Evolutionary conservation across 129 eudicot species (phyloP).

Genomic region (Erigeron canadensis): DNA sequence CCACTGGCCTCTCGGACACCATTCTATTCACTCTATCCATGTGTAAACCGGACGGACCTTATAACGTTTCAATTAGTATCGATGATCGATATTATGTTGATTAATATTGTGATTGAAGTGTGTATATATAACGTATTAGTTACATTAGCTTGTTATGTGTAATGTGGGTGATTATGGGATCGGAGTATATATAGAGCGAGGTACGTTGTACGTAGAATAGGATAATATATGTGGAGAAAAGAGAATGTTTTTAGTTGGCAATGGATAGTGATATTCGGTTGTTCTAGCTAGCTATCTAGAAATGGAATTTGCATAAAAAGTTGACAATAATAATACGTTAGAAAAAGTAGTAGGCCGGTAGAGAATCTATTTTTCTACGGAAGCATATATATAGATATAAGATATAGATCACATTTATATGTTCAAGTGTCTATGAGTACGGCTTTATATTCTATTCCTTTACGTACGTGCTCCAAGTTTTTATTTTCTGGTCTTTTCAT

Average conservation of each 20-base stretch:
- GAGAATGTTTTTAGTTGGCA: constrained; percentile 33
- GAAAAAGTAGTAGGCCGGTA: constrained; percentile 29
- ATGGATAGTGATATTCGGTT: constrained; percentile 25
- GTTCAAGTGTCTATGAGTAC: constrained; percentile 27
- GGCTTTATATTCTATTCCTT: constrained; percentile 18
- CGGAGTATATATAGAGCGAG: constrained; percentile 19
- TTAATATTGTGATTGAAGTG: neutral
- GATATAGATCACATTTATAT: neutral
- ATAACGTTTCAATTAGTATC: neutral
- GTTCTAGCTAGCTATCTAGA: too few relatives aligned
- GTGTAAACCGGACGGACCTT: neutral
- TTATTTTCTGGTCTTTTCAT: constrained; percentile 18
- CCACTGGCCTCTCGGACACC: constrained; percentile 75
- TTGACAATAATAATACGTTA: constrained; percentile 4
- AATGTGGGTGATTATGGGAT: constrained; percentile 4
- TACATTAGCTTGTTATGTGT: constrained; percentile 1
- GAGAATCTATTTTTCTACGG: constrained; percentile 21
- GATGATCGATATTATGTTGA: neutral
- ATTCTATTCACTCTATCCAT: constrained; percentile 70
- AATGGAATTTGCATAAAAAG: constrained; percentile 16
- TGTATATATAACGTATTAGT: too few relatives aligned
- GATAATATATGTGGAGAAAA: constrained; percentile 31
- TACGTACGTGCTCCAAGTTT: constrained; percentile 11
- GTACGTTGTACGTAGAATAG: neutral
- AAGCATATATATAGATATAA: constrained; percentile 16